Evolutionary conservation across 225 moss, liverwort and hornwort species (phyloP), one percentile per base, ranked within the genome.

Genomic region (Takakia lepidozioides): DNA sequence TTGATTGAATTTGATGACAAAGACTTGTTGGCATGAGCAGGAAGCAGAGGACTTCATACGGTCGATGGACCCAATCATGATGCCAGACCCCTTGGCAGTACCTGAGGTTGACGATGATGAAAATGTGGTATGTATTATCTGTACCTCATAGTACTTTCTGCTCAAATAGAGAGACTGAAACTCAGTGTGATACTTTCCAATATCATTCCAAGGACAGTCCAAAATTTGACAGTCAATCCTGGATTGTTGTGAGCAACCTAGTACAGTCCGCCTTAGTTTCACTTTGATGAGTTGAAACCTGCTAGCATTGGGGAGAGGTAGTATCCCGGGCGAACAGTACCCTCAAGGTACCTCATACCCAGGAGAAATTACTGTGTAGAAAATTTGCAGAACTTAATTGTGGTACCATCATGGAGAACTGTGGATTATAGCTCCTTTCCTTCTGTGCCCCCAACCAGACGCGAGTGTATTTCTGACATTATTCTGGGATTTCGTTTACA

Each of bases 1-100:
- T n/a, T n/a, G n/a, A n/a, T n/a, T n/a, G n/a, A n/a, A n/a, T n/a
- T n/a, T n/a, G n/a, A n/a, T n/a, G n/a, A n/a, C n/a, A n/a, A n/a
- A n/a, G n/a, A n/a, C n/a, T n/a, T n/a, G n/a, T 26, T 48, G 38
- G 15, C 65, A 47, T 60, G 29, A n/a, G 61, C 83, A 93, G 93
- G 93, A 88, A 55, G 93, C 86, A 11, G 88, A 81, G 53, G 70
- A 66, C 5, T 56, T 93, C 24, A 81, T 93, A 35, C 71, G 59
- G 48, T 86, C 86, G 48, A 93, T 88, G 93, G 63, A 84, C 55
- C 88, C 88, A 48, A 55, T 84, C 28, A 75, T 76, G 72, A 65
- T 88, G 60, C 72, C 78, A 47, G 93, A 93, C 62, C 74, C 71
- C 39, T 59, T 81, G 62, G 29, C 32, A 44, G 74, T 50, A 42